These are phyloP conservation scores for Coprinopsis marcescibilis DNA, from an alignment of 768 basidiomycete genomes.

Conservation along the genomic window DNA sequence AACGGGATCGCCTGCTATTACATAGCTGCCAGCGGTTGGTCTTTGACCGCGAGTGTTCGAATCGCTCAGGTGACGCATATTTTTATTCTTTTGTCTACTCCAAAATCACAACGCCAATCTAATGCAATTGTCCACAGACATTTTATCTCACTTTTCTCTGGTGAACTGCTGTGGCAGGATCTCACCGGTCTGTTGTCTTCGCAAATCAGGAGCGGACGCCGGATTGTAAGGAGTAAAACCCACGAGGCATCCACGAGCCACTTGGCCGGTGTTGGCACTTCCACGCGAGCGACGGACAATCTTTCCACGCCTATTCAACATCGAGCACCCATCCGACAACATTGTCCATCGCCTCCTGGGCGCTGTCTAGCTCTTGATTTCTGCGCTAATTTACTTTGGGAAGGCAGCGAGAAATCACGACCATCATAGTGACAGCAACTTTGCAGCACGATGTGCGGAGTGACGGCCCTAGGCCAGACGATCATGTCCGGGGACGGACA, in stretches of 20 bases:
- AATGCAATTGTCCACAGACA: too few relatives aligned
- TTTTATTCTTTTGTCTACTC: conserved; percentile 6
- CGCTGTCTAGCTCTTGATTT: conserved; percentile 12
- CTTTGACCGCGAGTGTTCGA: conserved; percentile 30
- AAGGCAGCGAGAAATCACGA: neutral
- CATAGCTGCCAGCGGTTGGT: conserved; percentile 17
- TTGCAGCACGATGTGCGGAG: conserved; percentile 11
- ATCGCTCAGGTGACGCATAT: conserved; percentile 27
- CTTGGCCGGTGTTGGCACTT: conserved; percentile 29
- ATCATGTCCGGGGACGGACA: conserved; percentile 5
- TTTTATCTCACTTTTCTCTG: too few relatives aligned
- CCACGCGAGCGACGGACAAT: conserved; percentile 35
- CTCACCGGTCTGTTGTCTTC: too few relatives aligned
- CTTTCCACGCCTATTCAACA: conserved; percentile 19
- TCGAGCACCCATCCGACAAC: conserved; percentile 17
- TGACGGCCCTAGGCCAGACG: conserved; percentile 8
- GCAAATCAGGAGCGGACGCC: too few relatives aligned
- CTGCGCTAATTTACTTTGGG: conserved; percentile 7
- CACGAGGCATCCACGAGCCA: conserved; percentile 44
- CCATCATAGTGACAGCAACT: neutral
- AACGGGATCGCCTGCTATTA: conserved; percentile 76
- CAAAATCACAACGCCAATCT: neutral
- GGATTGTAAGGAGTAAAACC: too few relatives aligned
- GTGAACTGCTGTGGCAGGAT: too few relatives aligned
- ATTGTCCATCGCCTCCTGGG: conserved; percentile 13